Percentiles rank a stretch among this genome's conserved stretches.
Evolutionary conservation across 2,329 filamentous ascomycete genomes (phyloP).

Genomic region (Geosmithia putterillii): DNA sequence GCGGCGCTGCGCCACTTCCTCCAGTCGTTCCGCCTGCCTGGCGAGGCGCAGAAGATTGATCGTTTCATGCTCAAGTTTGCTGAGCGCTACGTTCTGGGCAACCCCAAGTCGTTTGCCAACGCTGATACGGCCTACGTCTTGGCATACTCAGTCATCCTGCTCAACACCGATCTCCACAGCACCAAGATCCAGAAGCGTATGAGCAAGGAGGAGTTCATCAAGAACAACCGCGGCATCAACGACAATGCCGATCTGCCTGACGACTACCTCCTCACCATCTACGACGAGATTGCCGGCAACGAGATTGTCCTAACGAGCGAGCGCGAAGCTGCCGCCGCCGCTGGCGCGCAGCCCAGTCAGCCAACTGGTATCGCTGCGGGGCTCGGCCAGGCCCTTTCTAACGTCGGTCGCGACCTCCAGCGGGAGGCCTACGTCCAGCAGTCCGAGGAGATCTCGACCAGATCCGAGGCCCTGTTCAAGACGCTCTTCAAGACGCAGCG

Average conservation of each 20-base stretch:
- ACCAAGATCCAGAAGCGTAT: slow-evolving; percentile 73
- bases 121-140: slow-evolving; percentile 96
- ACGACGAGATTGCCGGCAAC: slow-evolving; percentile 79
- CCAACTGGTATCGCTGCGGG: slow-evolving; percentile 65
- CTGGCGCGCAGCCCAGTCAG: slow-evolving; percentile 45
- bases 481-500: slow-evolving; percentile 84
- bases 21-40: slow-evolving; percentile 87
- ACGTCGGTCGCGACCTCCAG: slow-evolving; percentile 82
- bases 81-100: slow-evolving; percentile 86
- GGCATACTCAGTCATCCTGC: slow-evolving; percentile 89
- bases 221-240: slow-evolving; percentile 97
- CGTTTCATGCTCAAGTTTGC: slow-evolving; percentile 99
- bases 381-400: slow-evolving; percentile 80
- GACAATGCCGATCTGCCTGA: slow-evolving; percentile 87
- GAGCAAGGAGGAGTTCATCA: slow-evolving; percentile 96
- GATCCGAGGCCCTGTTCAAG: slow-evolving; percentile 78
- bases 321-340: slow-evolving; percentile 73
- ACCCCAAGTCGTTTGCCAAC: slow-evolving; percentile 95
- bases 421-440: slow-evolving; percentile 89
- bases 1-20: slow-evolving; percentile 85
- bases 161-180: slow-evolving; percentile 95
- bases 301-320: slow-evolving; percentile 95
- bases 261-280: slow-evolving; percentile 82
- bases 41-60: slow-evolving; percentile 98
- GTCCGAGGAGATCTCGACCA: slow-evolving; percentile 75